These are phyloP conservation scores for Spiraea crenata DNA, from an alignment of 331 rosid species.

Conservation along the genomic window DNA sequence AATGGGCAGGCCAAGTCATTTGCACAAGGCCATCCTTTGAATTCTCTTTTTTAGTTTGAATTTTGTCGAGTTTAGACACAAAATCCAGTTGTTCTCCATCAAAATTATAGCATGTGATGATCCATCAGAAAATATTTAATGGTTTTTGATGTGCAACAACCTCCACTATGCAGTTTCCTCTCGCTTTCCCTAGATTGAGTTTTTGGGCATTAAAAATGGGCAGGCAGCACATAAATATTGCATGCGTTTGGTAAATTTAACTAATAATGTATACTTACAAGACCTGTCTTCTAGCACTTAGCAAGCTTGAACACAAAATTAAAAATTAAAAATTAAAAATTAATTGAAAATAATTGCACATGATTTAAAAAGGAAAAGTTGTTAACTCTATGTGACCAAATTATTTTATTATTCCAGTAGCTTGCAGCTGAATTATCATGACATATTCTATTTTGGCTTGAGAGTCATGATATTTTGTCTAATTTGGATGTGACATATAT, in stretches of 20 bases:
- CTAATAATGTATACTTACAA: slow-evolving; percentile 7
- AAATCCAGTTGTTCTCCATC: slow-evolving; percentile 57
- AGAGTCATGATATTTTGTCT: slow-evolving; percentile 5
- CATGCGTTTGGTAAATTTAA: slow-evolving; percentile 16
- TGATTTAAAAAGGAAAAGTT: slow-evolving; percentile 12
- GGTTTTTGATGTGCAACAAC: slow-evolving; percentile 30
- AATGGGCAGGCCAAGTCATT: background rate
- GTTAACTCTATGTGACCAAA: slow-evolving; percentile 7
- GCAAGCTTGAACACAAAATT: slow-evolving; percentile 10
- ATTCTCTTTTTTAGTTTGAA: too few relatives aligned
- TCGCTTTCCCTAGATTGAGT: background rate
- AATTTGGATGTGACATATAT: slow-evolving; percentile 7
- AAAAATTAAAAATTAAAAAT: background rate
- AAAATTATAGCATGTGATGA: slow-evolving; percentile 20
- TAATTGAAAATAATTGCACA: slow-evolving; percentile 8
- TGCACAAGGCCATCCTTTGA: background rate
- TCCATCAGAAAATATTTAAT: slow-evolving; percentile 16
- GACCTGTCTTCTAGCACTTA: slow-evolving; percentile 5
- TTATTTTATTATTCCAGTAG: background rate
- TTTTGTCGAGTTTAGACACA: slow-evolving; percentile 8
- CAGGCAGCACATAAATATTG: slow-evolving; percentile 42
- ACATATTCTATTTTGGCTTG: slow-evolving; percentile 17
- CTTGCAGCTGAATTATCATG: slow-evolving; percentile 4
- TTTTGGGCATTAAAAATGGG: slow-evolving; percentile 24
- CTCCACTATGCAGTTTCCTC: background rate